Base-by-base conservation (phyloP, 2,329 filamentous ascomycete genomes). In the Apiospora sp. region DNA sequence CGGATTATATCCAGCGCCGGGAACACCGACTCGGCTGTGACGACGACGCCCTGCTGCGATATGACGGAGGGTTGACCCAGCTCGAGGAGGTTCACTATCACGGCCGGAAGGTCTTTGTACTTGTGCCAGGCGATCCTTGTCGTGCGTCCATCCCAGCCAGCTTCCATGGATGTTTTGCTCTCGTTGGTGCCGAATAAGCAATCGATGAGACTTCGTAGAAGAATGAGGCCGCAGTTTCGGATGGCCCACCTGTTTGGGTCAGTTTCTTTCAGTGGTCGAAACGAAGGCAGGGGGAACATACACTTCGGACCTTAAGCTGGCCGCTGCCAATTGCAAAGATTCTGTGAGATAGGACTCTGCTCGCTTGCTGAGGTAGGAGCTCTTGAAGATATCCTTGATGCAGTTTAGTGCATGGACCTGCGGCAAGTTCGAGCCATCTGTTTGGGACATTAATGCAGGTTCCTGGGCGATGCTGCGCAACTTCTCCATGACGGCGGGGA, bases 341-440 rank as follows among this genome's bases (percentile, higher is more conserved):
- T 90, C 86, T 12, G 93, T 91, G 10, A 98, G 87, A 76, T 95
- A 92, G 0, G 86, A 85, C 77, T 97, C 94, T 0, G 94, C 93
- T 71, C 89, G 88, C 71, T 90, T 90, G 41, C 93, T 87, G 24
- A 98, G 86, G 69, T 91, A 90, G 0, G 94, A 94, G 76, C 92
- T 95, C 72, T 94, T 96, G 82, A 98, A 96, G 2, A 98, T 92
- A 75, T 97, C 95, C 79, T 96, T 96, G 72, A 99, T 85, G 74
- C 94, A 98, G 80, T 99, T 99, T 79, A 98, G 89, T 0, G 96
- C 95, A 81, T 99, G 96, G 0, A 99, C 96, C 82, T 99, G 96
- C 0, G 95, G 93, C 5, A 98, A 84, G 54, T 93, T 92, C 2
- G 88, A 88, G 43, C 88, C 90, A 72, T 92, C 90, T 0, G 88